Evolutionary conservation across 2,329 filamentous ascomycete genomes (phyloP).

Genomic region (Ophiosphaerella korrae): DNA sequence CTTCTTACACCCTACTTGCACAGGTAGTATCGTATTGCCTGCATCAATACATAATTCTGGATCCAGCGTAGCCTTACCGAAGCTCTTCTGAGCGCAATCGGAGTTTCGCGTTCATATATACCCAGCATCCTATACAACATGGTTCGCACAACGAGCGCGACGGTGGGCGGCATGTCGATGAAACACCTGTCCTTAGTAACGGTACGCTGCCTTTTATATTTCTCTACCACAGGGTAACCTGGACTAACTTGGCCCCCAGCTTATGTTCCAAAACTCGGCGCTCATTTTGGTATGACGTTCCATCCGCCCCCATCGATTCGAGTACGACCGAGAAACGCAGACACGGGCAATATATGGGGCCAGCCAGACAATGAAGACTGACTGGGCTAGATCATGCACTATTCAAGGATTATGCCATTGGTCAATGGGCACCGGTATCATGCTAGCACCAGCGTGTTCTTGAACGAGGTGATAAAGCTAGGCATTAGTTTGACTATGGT

Average conservation of each 20-base stretch:
- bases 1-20: background rate
- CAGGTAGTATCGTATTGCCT: no score
- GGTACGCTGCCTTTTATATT: conserved; percentile 46
- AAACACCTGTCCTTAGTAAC: conserved; percentile 71
- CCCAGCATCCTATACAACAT: background rate
- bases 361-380: conserved; percentile 4
- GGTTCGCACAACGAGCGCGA: conserved; percentile 15
- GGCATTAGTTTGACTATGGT: conserved; percentile 79
- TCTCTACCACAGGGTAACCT: background rate
- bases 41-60: background rate
- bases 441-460: conserved; percentile 89
- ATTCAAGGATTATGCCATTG: conserved; percentile 91
- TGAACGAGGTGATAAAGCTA: conserved; percentile 92
- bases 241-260: conserved; percentile 54
- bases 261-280: conserved; percentile 80
- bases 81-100: background rate
- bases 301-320: conserved; percentile 1
- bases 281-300: conserved; percentile 67
- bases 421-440: conserved; percentile 85
- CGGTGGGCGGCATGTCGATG: conserved; percentile 63
- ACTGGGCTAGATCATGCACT: conserved; percentile 77
- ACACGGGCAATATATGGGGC: no score
- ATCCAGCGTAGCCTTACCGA: background rate
- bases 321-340: conserved; percentile 1
- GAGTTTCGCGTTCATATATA: background rate